Evolutionary conservation across 306 rosid genomes (phyloP), one percentile per base, ranked within the genome.

Genomic region (Castanea crenata): DNA sequence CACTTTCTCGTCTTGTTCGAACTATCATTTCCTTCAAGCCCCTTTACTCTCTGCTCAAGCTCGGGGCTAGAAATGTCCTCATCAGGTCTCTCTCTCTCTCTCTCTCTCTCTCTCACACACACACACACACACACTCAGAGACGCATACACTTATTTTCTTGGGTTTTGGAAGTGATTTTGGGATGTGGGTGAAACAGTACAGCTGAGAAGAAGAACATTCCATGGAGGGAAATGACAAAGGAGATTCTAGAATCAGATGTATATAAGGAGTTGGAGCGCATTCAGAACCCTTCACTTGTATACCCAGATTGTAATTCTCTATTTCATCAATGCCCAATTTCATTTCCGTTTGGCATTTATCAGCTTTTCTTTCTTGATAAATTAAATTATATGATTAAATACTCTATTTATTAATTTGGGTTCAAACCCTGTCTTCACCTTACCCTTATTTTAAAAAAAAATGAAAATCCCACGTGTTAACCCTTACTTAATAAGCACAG

Each of bases 191-290:
- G 75, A 72, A 69, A 78, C 92, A 90, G 91, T 44, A 90, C 92
- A 81, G 92, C 92, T 77, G 91, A 88, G 89, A 90, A 88, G 83
- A 90, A 85, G 62, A 88, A 86, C 75, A 86, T 90, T 75, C 89
- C 94, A 73, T 90, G 94, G 92, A 83, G 89, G 78, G 79, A 88
- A 78, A 85, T 88, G 88, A 32, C 86, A 1, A 72, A 80, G 38
- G 86, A 86, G 84, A 67, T 90, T 81, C 74, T 90, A 76, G 94
- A 85, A 59, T 88, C 94, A 32, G 88, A 90, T 32, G 90, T 85
- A 62, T 86, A 88, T 8, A 77, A 49, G 85, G 94, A 90, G 80
- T 19, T 90, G 74, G 90, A 90, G 29, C 82, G 49, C 78, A 76
- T 90, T 86, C 91, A 81, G 70, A 78, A 88, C 54, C 74, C 38